phyloP scores from a whole-genome alignment of 495 filamentous ascomycete species.

The Bacidia rubella region DNA sequence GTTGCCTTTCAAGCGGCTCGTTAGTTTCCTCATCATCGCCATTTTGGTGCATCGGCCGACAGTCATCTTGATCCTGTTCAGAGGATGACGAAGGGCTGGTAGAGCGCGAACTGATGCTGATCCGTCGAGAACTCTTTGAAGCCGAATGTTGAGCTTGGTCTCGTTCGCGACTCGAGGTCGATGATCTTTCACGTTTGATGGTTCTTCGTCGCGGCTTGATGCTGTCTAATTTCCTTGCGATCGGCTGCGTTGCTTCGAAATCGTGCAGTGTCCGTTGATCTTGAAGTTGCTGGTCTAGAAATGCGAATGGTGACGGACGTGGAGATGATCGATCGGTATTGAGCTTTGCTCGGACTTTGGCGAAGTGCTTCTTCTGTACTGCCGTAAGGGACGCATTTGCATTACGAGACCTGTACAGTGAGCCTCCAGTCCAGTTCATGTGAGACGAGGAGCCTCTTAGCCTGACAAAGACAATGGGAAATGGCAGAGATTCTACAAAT shows the following conservation, averaged over 20 bases:
- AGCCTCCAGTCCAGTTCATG: conserved; percentile 21
- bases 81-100: background rate
- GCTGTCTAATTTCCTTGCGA: conserved; percentile 10
- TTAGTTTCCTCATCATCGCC: background rate
- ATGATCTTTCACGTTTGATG: background rate
- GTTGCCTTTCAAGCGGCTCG: conserved; percentile 11
- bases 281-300: background rate
- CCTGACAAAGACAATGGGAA: too few relatives aligned
- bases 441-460: background rate
- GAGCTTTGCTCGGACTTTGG: conserved; percentile 13
- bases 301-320: background rate
- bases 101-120: conserved; percentile 4
- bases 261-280: conserved; percentile 12
- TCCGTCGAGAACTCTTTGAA: conserved; percentile 1
- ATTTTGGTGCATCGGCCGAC: background rate
- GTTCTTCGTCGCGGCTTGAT: conserved; percentile 2
- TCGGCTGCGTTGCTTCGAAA: conserved; percentile 5
- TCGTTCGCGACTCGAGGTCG: background rate
- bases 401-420: conserved; percentile 15
- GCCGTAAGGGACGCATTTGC: conserved; percentile 7
- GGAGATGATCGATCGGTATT: conserved; percentile 1
- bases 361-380: conserved; percentile 18
- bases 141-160: background rate
- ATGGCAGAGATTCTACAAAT: too few relatives aligned
- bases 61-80: background rate